A percentile compares a stretch with the other conserved stretches of the same genome.
phyloP scores from a whole-genome alignment of 2,329 filamentous ascomycete genomes.

The Colletotrichum nymphaeae region DNA sequence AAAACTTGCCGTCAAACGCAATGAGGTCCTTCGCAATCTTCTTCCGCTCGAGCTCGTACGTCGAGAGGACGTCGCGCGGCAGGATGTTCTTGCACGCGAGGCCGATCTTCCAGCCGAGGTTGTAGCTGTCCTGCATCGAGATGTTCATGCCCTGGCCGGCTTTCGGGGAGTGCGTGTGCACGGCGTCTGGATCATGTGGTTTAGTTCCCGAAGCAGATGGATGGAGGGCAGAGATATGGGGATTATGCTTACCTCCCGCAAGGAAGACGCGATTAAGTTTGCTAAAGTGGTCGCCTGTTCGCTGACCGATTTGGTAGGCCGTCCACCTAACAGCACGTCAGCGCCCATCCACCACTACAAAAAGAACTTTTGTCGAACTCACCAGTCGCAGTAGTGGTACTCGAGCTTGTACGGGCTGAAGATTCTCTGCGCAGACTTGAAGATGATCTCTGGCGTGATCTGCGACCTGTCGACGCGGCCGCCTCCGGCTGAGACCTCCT shows the following conservation, averaged over 20 bases:
- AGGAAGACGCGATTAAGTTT: slow-evolving; percentile 72
- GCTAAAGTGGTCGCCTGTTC: slow-evolving; percentile 69
- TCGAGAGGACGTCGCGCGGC: slow-evolving; percentile 55
- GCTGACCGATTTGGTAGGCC: slow-evolving; percentile 76
- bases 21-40: slow-evolving; percentile 69
- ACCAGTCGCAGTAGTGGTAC: slow-evolving; percentile 72
- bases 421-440: slow-evolving; percentile 71
- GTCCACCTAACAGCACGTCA: slow-evolving; percentile 55
- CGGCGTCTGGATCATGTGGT: slow-evolving; percentile 59
- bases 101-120: slow-evolving; percentile 68
- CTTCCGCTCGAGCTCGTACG: slow-evolving; percentile 65
- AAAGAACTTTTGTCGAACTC: fast-evolving
- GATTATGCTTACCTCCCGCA: slow-evolving; percentile 56
- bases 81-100: slow-evolving; percentile 56
- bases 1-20: slow-evolving; percentile 69
- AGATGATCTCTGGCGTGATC: slow-evolving; percentile 72
- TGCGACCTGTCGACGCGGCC: slow-evolving; percentile 65
- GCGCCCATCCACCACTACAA: too few species aligned
- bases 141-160: slow-evolving; percentile 80
- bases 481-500: slow-evolving; percentile 45
- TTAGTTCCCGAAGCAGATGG: not conserved
- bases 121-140: slow-evolving; percentile 74
- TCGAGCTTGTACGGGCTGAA: slow-evolving; percentile 73
- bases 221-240: not conserved
- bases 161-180: slow-evolving; percentile 67